Evolutionary conservation across 495 filamentous ascomycete species (phyloP).

Genomic region (Xylaria venustula): DNA sequence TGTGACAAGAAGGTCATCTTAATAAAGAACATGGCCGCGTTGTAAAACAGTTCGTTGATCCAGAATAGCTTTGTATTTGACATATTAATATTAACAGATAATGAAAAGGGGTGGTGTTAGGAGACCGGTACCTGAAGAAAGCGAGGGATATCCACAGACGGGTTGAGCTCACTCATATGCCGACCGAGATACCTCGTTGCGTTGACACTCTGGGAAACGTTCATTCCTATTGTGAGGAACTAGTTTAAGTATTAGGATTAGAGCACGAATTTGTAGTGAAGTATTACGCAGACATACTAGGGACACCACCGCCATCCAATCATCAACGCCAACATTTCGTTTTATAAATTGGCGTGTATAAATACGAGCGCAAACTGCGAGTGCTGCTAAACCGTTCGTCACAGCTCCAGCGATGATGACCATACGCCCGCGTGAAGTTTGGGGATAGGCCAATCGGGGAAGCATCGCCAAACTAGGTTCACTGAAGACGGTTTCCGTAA

Average conservation of each 20-base stretch:
- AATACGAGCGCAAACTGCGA: conserved; percentile 12
- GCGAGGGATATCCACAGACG: conserved; percentile 10
- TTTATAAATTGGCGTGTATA: conserved; percentile 24
- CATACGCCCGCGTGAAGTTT: background rate
- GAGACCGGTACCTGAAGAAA: conserved; percentile 21
- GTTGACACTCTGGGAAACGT: conserved; percentile 20
- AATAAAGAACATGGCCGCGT: conserved; percentile 21
- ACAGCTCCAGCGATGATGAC: background rate
- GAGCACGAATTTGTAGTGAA: too few species aligned
- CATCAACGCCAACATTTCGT: conserved; percentile 25
- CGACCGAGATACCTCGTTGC: conserved; percentile 23
- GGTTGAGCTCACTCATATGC: conserved; percentile 22
- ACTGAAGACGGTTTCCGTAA: background rate
- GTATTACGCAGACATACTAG: conserved; percentile 27
- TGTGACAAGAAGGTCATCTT: conserved; percentile 35
- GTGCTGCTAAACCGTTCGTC: background rate
- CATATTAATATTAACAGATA: background rate
- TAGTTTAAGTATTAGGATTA: background rate
- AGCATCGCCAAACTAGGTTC: background rate
- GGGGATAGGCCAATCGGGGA: too few species aligned
- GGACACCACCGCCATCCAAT: conserved; percentile 19
- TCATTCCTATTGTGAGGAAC: conserved; percentile 18
- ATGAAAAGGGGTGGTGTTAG: background rate
- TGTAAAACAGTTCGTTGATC: conserved; percentile 32
- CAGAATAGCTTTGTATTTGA: conserved; percentile 27